Evolutionary conservation across 148 eudicot species (phyloP).

Genomic region (Silene conica): DNA sequence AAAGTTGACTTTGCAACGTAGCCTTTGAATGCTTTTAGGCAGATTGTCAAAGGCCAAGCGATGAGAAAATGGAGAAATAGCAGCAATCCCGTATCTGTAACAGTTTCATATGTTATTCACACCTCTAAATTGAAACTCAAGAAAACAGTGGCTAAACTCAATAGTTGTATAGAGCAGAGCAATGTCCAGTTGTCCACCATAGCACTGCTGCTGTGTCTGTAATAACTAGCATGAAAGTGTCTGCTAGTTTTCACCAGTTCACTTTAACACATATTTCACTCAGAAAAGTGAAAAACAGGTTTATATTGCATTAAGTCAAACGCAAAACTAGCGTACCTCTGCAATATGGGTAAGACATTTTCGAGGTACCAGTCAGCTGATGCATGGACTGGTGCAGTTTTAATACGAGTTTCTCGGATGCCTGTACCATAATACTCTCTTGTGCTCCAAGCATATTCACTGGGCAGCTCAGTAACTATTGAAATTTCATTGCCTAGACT

Average conservation of each 20-base stretch:
- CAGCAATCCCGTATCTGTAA: slow-evolving; percentile 86
- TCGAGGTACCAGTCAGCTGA: slow-evolving; percentile 87
- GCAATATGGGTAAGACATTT: slow-evolving; percentile 72
- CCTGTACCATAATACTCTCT: slow-evolving; percentile 90
- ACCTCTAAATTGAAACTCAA: not conserved
- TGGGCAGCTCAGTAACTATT: slow-evolving; percentile 71
- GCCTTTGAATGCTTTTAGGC: slow-evolving; percentile 69
- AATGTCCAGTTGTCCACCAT: not conserved
- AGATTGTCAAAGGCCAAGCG: slow-evolving; percentile 85
- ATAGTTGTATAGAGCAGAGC: not conserved
- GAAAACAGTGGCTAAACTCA: not conserved
- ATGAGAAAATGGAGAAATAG: slow-evolving; percentile 93
- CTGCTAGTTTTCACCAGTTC: not conserved
- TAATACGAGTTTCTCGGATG: slow-evolving; percentile 83
- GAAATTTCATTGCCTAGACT: slow-evolving; percentile 56
- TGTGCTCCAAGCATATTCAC: slow-evolving; percentile 84
- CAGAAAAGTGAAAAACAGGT: slow-evolving; percentile 2
- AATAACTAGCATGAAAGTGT: not conserved
- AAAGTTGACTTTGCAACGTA: slow-evolving; percentile 93
- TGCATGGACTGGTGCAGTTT: slow-evolving; percentile 94
- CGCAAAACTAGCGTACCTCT: slow-evolving; percentile 46
- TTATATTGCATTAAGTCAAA: not conserved
- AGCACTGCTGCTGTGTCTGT: not conserved
- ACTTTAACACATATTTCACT: not conserved
- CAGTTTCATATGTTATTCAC: not conserved